Conservation (phyloP, 176 grass and related monocot genomes). For the Elymus sibiricus region DNA sequence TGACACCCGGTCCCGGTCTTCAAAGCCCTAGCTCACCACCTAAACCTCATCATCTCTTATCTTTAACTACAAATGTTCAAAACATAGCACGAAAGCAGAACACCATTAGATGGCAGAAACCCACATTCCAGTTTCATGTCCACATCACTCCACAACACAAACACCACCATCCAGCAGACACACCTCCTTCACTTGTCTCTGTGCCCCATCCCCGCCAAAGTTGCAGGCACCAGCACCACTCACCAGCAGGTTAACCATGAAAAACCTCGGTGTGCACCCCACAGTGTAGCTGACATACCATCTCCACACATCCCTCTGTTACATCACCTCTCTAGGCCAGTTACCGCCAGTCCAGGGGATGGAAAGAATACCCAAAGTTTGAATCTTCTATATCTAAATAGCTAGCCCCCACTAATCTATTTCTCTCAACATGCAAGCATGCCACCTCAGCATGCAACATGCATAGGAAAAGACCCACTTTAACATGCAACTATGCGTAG, state of each 20-base stretch:
- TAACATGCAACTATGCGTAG: too few relatives aligned
- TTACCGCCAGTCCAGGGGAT: not conserved
- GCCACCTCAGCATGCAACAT: too few relatives aligned
- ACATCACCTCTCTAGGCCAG: not conserved
- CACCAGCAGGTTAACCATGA: not conserved
- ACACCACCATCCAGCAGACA: not conserved
- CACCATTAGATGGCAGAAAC: not conserved
- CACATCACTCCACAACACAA: not conserved
- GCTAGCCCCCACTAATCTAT: too few relatives aligned
- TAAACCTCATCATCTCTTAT: not conserved
- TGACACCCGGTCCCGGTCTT: not conserved
- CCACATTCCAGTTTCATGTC: not conserved
- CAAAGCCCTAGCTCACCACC: not conserved
- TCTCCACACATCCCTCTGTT: not conserved
- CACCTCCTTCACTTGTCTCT: not conserved
- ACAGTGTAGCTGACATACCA: not conserved
- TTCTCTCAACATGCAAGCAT: too few relatives aligned
- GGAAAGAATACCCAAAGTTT: not conserved
- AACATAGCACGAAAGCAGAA: not conserved
- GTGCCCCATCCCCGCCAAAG: not conserved
- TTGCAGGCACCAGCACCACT: conserved; percentile 1
- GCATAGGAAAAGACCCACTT: too few relatives aligned
- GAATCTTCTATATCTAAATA: too few relatives aligned
- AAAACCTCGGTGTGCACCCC: not conserved
- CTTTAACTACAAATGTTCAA: not conserved